Conservation (phyloP, 1,284 basidiomycete genomes). For the Austroboletus novae-zelandiae region DNA sequence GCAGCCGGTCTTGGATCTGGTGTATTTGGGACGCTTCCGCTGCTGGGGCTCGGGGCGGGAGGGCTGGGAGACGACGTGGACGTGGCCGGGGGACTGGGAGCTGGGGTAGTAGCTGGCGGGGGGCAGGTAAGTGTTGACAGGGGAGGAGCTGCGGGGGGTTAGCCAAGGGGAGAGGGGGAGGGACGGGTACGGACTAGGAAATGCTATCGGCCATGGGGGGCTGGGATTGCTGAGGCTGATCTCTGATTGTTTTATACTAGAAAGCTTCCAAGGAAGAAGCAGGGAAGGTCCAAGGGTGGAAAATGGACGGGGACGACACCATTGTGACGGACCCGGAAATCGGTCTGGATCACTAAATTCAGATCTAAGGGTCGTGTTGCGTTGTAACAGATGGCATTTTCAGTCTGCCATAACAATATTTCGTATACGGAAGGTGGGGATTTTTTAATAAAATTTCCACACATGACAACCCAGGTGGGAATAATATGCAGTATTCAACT, state of each 20-base stretch:
- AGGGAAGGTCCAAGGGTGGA: constrained; percentile 38
- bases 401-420: constrained; percentile 40
- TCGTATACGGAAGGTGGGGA: constrained; percentile 38
- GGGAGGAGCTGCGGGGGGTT: constrained; percentile 33
- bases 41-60: constrained; percentile 51
- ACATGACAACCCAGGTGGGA: constrained; percentile 30
- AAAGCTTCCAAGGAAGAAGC: constrained; percentile 28
- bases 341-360: constrained; percentile 59
- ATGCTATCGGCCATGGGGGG: constrained; percentile 56
- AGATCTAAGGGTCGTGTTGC: constrained; percentile 55
- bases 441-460: constrained; percentile 36
- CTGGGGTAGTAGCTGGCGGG: constrained; percentile 43
- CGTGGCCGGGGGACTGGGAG: constrained; percentile 37
- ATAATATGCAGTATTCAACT: constrained; percentile 18
- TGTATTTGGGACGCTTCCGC: constrained; percentile 82
- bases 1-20: constrained; percentile 82
- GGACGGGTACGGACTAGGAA: constrained; percentile 50
- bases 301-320: constrained; percentile 48
- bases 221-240: constrained; percentile 36
- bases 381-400: constrained; percentile 41
- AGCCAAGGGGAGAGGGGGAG: constrained; percentile 15
- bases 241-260: constrained; percentile 45
- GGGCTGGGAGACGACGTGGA: constrained; percentile 47
- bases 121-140: constrained; percentile 43
- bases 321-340: constrained; percentile 51